Evolutionary conservation across 345 rosid species (phyloP).

Genomic region (Carallia brachiata): DNA sequence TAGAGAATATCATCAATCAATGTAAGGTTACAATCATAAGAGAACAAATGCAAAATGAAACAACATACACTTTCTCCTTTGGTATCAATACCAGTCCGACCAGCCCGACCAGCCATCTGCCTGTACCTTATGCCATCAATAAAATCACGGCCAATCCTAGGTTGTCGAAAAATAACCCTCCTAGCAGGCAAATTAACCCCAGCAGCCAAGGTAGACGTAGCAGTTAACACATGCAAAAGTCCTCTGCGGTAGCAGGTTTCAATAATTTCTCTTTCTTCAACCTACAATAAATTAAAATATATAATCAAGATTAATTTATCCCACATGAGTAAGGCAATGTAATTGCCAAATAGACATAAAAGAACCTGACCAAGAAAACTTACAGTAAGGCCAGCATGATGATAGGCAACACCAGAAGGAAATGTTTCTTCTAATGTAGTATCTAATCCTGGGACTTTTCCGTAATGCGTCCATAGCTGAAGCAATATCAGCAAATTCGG

Average conservation of each 20-base stretch:
- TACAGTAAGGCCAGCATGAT: slow-evolving; percentile 99
- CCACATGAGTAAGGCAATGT: neutral
- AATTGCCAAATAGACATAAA: too few relatives aligned
- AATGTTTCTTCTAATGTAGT: slow-evolving; percentile 87
- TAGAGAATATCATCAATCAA: slow-evolving; percentile 3
- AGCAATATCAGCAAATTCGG: slow-evolving; percentile 59
- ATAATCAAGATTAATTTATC: neutral
- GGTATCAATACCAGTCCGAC: slow-evolving; percentile 97
- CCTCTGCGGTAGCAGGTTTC: slow-evolving; percentile 92
- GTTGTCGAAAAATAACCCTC: slow-evolving; percentile 97
- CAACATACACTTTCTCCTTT: slow-evolving; percentile 95
- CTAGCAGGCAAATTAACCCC: slow-evolving; percentile 98
- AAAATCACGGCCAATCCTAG: slow-evolving; percentile 92
- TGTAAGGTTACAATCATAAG: slow-evolving; percentile 2
- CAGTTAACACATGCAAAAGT: slow-evolving; percentile 84
- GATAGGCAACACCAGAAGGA: slow-evolving; percentile 95
- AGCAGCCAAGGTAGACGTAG: slow-evolving; percentile 97
- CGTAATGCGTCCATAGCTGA: slow-evolving; percentile 76
- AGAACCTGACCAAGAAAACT: slow-evolving; percentile 16
- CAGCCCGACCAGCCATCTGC: slow-evolving; percentile 99
- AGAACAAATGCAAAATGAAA: neutral
- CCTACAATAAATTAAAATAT: slow-evolving; percentile 43
- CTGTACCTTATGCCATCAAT: slow-evolving; percentile 95
- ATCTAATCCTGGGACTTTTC: slow-evolving; percentile 86
- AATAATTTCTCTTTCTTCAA: slow-evolving; percentile 94